Conservation (phyloP, 805 yeast species). For the Pichia kluyveri region DNA sequence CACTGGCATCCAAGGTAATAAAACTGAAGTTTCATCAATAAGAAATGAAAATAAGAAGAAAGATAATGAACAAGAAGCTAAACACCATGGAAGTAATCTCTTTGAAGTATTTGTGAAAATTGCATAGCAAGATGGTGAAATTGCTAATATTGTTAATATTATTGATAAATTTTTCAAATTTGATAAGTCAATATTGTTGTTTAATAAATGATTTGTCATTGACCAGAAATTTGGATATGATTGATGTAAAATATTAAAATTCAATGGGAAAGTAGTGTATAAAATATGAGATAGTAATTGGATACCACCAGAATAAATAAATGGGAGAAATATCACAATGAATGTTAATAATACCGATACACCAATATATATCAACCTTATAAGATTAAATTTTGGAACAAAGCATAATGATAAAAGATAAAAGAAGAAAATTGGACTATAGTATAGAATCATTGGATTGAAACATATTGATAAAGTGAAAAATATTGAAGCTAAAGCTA, state of each 20-base stretch:
- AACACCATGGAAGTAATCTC: constrained; percentile 55
- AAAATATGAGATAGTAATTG: constrained; percentile 48
- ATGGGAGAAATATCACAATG: constrained; percentile 47
- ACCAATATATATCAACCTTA: constrained; percentile 54
- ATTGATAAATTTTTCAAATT: constrained; percentile 38
- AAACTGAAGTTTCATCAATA: constrained; percentile 89
- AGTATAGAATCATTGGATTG: constrained; percentile 94
- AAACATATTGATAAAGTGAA: constrained; percentile 74
- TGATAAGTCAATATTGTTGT: no score
- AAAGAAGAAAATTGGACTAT: constrained; percentile 80
- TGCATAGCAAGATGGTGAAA: constrained; percentile 47
- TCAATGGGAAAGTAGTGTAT: constrained; percentile 78
- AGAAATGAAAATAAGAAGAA: constrained; percentile 89
- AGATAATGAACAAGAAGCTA: constrained; percentile 77
- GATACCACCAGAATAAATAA: constrained; percentile 38
- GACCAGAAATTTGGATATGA: constrained; percentile 98
- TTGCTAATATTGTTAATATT: constrained; percentile 39
- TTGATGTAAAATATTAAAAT: constrained; percentile 91
- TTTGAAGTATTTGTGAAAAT: constrained; percentile 45
- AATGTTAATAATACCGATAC: constrained; percentile 53
- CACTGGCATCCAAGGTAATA: constrained; percentile 81
- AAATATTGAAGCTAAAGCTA: constrained; percentile 61
- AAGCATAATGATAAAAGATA: constrained; percentile 56
- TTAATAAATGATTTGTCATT: constrained; percentile 58
- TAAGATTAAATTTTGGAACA: constrained; percentile 35